Evolutionary conservation across 2,329 filamentous ascomycete species (phyloP).

Genomic region (Nannizzia gypsea): DNA sequence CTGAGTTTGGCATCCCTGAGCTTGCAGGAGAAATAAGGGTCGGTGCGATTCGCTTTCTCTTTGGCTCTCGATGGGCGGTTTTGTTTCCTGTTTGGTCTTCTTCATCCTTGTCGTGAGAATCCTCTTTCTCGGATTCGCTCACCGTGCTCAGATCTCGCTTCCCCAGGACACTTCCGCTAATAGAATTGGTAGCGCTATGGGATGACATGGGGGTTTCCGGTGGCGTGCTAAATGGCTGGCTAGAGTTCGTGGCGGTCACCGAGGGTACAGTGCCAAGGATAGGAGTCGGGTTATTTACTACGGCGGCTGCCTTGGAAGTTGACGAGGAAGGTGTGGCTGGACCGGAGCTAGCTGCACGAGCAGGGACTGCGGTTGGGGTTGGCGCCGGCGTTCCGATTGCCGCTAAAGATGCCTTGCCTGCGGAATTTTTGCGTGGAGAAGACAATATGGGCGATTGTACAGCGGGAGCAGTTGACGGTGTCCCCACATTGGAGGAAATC

Average conservation of each 20-base stretch:
- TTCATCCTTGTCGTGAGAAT: slow-evolving; percentile 12
- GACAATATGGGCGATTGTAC: slow-evolving; percentile 57
- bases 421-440: slow-evolving; percentile 26
- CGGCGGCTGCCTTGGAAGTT: slow-evolving; percentile 5
- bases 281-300: slow-evolving; percentile 63
- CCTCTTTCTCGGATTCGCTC: slow-evolving; percentile 37
- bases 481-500: slow-evolving; percentile 26
- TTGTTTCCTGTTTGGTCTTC: background rate
- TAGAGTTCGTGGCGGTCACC: slow-evolving; percentile 60
- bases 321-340: slow-evolving; percentile 5
- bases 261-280: slow-evolving; percentile 65
- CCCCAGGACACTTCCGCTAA: slow-evolving; percentile 43
- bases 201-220: slow-evolving; percentile 65
- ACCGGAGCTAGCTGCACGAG: slow-evolving; percentile 34
- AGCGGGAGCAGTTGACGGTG: slow-evolving; percentile 55
- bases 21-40: slow-evolving; percentile 12
- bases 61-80: slow-evolving; percentile 7
- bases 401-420: slow-evolving; percentile 42
- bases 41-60: slow-evolving; percentile 16
- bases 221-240: slow-evolving; percentile 53
- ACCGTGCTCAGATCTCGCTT: slow-evolving; percentile 36
- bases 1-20: background rate
- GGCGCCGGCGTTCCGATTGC: slow-evolving; percentile 41
- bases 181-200: slow-evolving; percentile 45
- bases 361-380: slow-evolving; percentile 26